These are phyloP conservation scores for Wickerhamomyces alni DNA, from an alignment of 805 yeast species.

Conservation along the genomic window DNA sequence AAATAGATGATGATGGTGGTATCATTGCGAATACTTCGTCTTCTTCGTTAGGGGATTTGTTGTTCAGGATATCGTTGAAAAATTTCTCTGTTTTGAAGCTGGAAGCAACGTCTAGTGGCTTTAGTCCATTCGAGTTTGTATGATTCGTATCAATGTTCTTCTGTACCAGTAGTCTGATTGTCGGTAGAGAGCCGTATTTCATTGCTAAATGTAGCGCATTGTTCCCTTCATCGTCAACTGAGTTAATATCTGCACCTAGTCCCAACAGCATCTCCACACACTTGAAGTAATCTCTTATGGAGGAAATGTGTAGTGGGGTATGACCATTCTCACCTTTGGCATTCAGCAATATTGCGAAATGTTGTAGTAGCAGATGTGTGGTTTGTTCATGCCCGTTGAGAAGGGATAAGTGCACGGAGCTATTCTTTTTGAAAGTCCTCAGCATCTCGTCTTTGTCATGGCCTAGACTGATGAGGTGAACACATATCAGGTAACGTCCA, in stretches of 20 bases:
- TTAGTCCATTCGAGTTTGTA: slow-evolving; percentile 57
- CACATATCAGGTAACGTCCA: slow-evolving; percentile 68
- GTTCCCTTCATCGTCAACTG: slow-evolving; percentile 68
- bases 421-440: slow-evolving; percentile 47
- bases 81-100: slow-evolving; percentile 44
- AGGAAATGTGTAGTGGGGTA: slow-evolving; percentile 68
- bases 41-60: neutral
- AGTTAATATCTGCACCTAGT: slow-evolving; percentile 71
- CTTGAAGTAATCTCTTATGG: slow-evolving; percentile 51
- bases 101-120: slow-evolving; percentile 53
- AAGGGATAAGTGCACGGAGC: slow-evolving; percentile 70
- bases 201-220: slow-evolving; percentile 83
- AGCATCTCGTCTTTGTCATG: slow-evolving; percentile 48
- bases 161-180: slow-evolving; percentile 46
- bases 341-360: slow-evolving; percentile 51
- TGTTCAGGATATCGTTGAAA: slow-evolving; percentile 23
- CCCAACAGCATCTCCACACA: slow-evolving; percentile 61
- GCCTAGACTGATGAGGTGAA: slow-evolving; percentile 46
- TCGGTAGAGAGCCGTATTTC: slow-evolving; percentile 56
- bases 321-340: slow-evolving; percentile 39
- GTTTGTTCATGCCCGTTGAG: slow-evolving; percentile 62
- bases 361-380: slow-evolving; percentile 64
- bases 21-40: neutral
- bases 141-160: slow-evolving; percentile 43
- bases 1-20: neutral